phyloP scores from a whole-genome alignment of 2,329 filamentous ascomycete species.

The Fonsecaea monophora region DNA sequence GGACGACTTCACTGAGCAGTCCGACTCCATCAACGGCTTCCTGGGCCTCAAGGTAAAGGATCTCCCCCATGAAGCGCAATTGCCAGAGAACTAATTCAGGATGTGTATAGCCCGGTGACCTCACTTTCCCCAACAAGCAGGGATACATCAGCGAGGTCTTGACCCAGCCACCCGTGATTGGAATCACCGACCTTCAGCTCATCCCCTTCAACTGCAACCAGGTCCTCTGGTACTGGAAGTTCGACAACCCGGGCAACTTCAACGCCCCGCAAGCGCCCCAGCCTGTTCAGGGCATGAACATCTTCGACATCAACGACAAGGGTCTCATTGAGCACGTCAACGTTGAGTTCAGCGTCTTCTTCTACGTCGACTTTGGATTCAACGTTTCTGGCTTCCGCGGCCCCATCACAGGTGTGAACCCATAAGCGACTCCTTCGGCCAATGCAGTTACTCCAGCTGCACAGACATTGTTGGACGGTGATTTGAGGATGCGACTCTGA shows the following conservation, averaged over 20 bases:
- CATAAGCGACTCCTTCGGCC: neutral
- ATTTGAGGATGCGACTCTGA: neutral
- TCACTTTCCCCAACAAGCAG: slow-evolving; percentile 12
- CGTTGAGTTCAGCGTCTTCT: slow-evolving; percentile 21
- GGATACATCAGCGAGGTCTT: slow-evolving; percentile 14
- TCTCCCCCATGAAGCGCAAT: neutral
- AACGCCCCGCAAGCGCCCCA: slow-evolving; percentile 13
- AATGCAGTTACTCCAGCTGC: neutral
- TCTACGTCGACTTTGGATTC: slow-evolving; percentile 20
- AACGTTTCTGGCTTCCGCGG: slow-evolving; percentile 16
- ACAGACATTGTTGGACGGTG: neutral
- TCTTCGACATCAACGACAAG: slow-evolving; percentile 18
- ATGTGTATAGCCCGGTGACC: slow-evolving; percentile 6
- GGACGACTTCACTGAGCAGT: slow-evolving; percentile 17
- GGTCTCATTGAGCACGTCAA: slow-evolving; percentile 14
- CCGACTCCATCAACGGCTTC: slow-evolving; percentile 22
- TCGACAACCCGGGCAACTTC: slow-evolving; percentile 19
- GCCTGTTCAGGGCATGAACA: slow-evolving; percentile 16
- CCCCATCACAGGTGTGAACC: slow-evolving; percentile 16
- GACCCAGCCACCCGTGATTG: slow-evolving; percentile 6
- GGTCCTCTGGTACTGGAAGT: slow-evolving; percentile 19
- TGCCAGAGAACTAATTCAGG: neutral
- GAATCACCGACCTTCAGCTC: slow-evolving; percentile 18
- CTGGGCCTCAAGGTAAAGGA: slow-evolving; percentile 11
- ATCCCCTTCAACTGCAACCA: slow-evolving; percentile 18